Evolutionary conservation across 2,329 filamentous ascomycete species (phyloP), one percentile per base, ranked within the genome.

Genomic region (Pyricularia pennisetigena): DNA sequence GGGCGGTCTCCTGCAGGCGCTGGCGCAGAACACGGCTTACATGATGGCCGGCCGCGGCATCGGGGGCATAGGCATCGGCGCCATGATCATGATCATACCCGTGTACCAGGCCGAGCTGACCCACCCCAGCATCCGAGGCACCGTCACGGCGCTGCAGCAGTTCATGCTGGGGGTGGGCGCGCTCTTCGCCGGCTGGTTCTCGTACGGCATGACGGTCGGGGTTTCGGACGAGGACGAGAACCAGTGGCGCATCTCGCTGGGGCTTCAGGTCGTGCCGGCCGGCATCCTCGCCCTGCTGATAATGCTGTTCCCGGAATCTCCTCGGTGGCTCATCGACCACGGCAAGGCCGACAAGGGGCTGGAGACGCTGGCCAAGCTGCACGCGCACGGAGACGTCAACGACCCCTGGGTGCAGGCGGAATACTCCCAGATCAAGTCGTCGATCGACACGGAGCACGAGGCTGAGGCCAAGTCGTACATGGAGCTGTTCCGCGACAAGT

Each of bases 111-210:
- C 90, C 26, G 92, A 95, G 74, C 83, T 94, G 28, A 88, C 89
- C 3, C 92, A 94, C 75, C 92, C 92, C 1, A 85, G 84, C 69
- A 94, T 94, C 73, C 86, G 92, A 76, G 92, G 91, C 14, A 82
- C 88, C 70, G 85, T 95, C 35, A 93, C 90, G 0, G 85, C 87
- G 32, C 81, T 94, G 3, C 91, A 94, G 76, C 91, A 94, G 73
- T 93, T 94, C 74, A 94, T 94, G 90, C 76, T 94, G 67, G 91
- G 91, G 0, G 85, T 94, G 30, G 92, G 92, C 68, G 81, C 90
- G 20, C 83, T 95, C 1, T 79, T 88, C 20, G 91, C 92, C 0
- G 83, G 87, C 0, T 93, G 91, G 90, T 86, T 91, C 65, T 88
- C 87, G 0, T 94, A 88, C 70, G 91, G 88, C 63, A 80, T 54